Conservation (phyloP, 805 yeast species). For the Candida ovalis region DNA sequence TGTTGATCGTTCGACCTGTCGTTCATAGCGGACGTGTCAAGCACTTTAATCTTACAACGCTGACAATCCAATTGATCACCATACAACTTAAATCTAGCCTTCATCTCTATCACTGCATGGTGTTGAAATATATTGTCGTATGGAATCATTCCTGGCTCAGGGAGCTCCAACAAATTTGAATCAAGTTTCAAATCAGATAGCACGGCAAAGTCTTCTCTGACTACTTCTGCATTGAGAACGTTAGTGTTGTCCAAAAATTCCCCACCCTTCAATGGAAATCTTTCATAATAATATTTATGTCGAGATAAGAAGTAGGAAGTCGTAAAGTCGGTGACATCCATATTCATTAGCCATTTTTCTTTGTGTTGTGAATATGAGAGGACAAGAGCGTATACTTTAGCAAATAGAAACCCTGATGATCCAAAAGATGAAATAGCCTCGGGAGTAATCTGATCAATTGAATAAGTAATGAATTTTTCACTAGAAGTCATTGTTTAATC, state of each 20-base stretch:
- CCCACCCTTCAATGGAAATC: conserved; percentile 9
- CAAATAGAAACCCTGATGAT: background rate
- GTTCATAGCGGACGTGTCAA: conserved; percentile 10
- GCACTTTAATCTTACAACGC: conserved; percentile 5
- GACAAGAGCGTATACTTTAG: conserved; percentile 14
- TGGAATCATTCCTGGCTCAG: conserved; percentile 12
- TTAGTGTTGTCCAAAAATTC: conserved; percentile 2
- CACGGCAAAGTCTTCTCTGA: conserved; percentile 4
- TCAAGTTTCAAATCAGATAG: background rate
- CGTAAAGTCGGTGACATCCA: conserved; percentile 25
- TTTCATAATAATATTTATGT: background rate
- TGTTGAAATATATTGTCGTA: conserved; percentile 12
- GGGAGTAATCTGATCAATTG: background rate
- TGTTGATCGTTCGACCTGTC: conserved; percentile 10
- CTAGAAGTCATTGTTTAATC: background rate
- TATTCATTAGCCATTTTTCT: conserved; percentile 3
- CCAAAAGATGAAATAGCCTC: background rate
- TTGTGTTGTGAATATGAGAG: conserved; percentile 10
- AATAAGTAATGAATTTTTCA: background rate
- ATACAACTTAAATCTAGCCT: conserved; percentile 15
- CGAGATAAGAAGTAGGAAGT: conserved; percentile 3
- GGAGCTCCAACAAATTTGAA: conserved; percentile 2
- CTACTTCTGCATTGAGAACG: conserved; percentile 14
- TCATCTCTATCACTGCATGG: conserved; percentile 18
- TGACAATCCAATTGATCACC: conserved; percentile 19